These are phyloP conservation scores for Antrodiella citrinella DNA, from an alignment of 768 basidiomycete genomes.

Conservation along the genomic window DNA sequence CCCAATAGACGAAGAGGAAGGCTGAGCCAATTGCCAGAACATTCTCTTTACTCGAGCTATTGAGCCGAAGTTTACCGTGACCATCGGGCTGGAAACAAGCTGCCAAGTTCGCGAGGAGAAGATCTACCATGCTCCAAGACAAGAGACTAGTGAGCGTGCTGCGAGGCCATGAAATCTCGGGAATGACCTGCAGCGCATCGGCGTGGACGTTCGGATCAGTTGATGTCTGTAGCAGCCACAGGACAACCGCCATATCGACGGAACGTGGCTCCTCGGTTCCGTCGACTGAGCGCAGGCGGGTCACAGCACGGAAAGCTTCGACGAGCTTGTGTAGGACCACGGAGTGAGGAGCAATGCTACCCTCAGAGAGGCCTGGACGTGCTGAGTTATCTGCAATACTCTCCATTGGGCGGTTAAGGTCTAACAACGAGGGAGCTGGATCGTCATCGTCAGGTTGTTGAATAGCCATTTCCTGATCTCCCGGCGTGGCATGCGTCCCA, in stretches of 20 bases:
- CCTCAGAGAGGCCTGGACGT: not conserved
- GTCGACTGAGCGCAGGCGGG: not conserved
- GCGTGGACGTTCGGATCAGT: constrained; percentile 11
- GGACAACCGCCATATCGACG: constrained; percentile 13
- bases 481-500: too few relatives aligned
- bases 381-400: not conserved
- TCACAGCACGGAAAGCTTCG: not conserved
- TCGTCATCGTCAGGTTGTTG: too few relatives aligned
- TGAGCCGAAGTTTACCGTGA: not conserved
- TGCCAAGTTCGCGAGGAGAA: not conserved
- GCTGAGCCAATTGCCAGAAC: not conserved
- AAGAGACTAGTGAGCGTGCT: not conserved
- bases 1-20: not conserved
- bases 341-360: not conserved
- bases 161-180: constrained; percentile 11
- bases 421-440: not conserved
- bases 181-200: constrained; percentile 8
- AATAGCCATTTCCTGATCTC: too few relatives aligned
- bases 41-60: not conserved
- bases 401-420: too few relatives aligned
- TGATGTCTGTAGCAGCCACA: constrained; percentile 17
- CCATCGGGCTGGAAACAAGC: not conserved
- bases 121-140: not conserved
- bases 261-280: constrained; percentile 7
- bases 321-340: not conserved